Conservation (phyloP, 306 rosid genomes). For the Castanea sativa region DNA sequence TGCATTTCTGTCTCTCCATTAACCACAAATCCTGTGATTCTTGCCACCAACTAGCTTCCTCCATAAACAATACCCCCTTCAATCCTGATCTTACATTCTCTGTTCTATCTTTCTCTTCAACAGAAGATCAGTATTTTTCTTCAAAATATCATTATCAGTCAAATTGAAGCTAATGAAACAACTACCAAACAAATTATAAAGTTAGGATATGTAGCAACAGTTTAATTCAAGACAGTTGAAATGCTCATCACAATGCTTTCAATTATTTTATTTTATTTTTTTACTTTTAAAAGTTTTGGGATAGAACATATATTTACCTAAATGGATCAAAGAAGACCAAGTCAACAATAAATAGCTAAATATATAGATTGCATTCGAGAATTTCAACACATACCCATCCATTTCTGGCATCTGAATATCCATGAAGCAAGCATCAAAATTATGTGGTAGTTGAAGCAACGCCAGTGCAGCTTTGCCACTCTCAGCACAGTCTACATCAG, state of each 20-base stretch:
- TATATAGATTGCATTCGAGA: neutral
- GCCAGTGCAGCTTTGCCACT: slow-evolving; percentile 88
- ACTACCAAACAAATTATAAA: neutral
- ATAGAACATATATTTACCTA: neutral
- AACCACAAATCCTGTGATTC: too few relatives aligned
- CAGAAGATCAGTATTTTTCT: too few relatives aligned
- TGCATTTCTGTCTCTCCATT: too few relatives aligned
- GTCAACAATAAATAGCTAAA: neutral
- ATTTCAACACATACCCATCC: slow-evolving; percentile 68
- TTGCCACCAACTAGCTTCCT: too few relatives aligned
- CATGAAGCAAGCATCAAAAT: slow-evolving; percentile 97
- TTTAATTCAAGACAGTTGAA: neutral
- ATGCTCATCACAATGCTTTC: neutral
- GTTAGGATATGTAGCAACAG: neutral
- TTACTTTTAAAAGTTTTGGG: too few relatives aligned
- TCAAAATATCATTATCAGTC: too few relatives aligned
- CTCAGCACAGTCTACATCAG: slow-evolving; percentile 75
- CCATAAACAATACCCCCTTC: too few relatives aligned
- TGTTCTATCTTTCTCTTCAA: too few relatives aligned
- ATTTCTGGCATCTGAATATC: slow-evolving; percentile 99
- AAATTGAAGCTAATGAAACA: neutral
- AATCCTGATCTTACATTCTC: too few relatives aligned
- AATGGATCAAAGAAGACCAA: neutral
- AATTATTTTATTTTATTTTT: neutral
- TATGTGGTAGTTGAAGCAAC: slow-evolving; percentile 79